Base-by-base conservation (phyloP, 2,329 filamentous ascomycete genomes). In the Hymenoscyphus albidus region DNA sequence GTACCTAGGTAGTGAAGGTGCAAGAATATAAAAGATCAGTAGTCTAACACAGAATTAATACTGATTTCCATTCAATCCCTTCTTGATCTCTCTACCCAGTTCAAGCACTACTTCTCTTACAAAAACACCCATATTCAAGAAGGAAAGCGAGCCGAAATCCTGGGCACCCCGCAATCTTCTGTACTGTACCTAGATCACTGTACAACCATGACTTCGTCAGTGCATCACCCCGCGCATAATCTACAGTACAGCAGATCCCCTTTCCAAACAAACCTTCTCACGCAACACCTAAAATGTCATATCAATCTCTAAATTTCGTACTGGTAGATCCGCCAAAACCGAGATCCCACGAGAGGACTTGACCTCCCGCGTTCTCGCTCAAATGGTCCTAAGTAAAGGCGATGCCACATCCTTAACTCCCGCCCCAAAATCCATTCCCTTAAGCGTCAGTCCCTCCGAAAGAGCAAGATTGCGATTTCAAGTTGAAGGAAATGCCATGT, bases 401-500 rank as follows among this genome's bases (percentile, higher is more conserved):
- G 74, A 76, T 5, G 65, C 72, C 40, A 59, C 67, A 68, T 82
- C 75, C 55, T 73, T 77, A 73, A 82, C 74, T 70, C 78, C 73
- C 66, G 81, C 81, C 12, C 81, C 82, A 3, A 71, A 70, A 10
- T 78, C 79, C 38, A 71, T 80, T 9, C 78, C 80, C 61, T 72
- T 78, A 12, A 77, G 77, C 44, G 71, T 83, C 3, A 76, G 76
- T 76, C 39, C 69, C 6, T 54, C 63, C 54, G 67, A 57, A 48
- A 64, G 66, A 71, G 80, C 80, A n/a, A 71, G 78, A 56, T 77
- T 79, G 54, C 75, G 83, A 58, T 85, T 85, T 66, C 76, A 79
- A 35, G 80, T 85, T 51, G 77, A 80, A 66, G 83, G 83, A 65
- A 85, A 83, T 70, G 80, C 80, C 32, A 79, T 85, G 70, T 70